phyloP scores from a whole-genome alignment of 2,329 filamentous ascomycete species.

The Lojkania enalia region DNA sequence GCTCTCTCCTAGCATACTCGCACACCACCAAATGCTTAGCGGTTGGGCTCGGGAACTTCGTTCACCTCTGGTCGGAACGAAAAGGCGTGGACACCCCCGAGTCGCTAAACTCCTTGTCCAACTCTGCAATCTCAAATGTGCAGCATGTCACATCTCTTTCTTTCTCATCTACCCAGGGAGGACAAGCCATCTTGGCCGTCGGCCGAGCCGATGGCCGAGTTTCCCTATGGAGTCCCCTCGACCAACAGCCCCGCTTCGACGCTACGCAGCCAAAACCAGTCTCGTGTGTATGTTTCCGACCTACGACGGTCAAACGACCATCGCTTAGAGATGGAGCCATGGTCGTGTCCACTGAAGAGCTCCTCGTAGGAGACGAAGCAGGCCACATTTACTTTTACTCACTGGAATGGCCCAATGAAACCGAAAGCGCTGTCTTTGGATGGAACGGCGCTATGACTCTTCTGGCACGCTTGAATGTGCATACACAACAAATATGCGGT shows the following conservation, averaged over 20 bases:
- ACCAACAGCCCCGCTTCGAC: slow-evolving; percentile 72
- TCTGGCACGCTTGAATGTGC: slow-evolving; percentile 74
- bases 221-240: slow-evolving; percentile 75
- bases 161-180: slow-evolving; percentile 80
- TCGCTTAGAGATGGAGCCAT: slow-evolving; percentile 55
- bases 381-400: slow-evolving; percentile 87
- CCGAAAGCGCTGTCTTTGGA: slow-evolving; percentile 66
- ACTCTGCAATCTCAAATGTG: slow-evolving; percentile 26
- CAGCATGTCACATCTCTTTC: slow-evolving; percentile 77
- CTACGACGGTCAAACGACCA: slow-evolving; percentile 56
- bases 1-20: slow-evolving; percentile 86
- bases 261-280: slow-evolving; percentile 72
- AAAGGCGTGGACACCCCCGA: slow-evolving; percentile 65
- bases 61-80: slow-evolving; percentile 88
- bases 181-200: slow-evolving; percentile 79
- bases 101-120: slow-evolving; percentile 55
- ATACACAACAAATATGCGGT: slow-evolving; percentile 89
- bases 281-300: slow-evolving; percentile 81
- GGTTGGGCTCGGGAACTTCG: slow-evolving; percentile 75
- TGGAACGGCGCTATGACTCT: slow-evolving; percentile 81
- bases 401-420: slow-evolving; percentile 73
- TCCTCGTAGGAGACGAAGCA: slow-evolving; percentile 81
- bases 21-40: slow-evolving; percentile 73
- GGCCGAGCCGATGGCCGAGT: slow-evolving; percentile 78
- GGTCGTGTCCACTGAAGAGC: slow-evolving; percentile 72